These are phyloP conservation scores for Hammondia hammondi DNA, from an alignment of 169 alveolate genomes.

Conservation along the genomic window DNA sequence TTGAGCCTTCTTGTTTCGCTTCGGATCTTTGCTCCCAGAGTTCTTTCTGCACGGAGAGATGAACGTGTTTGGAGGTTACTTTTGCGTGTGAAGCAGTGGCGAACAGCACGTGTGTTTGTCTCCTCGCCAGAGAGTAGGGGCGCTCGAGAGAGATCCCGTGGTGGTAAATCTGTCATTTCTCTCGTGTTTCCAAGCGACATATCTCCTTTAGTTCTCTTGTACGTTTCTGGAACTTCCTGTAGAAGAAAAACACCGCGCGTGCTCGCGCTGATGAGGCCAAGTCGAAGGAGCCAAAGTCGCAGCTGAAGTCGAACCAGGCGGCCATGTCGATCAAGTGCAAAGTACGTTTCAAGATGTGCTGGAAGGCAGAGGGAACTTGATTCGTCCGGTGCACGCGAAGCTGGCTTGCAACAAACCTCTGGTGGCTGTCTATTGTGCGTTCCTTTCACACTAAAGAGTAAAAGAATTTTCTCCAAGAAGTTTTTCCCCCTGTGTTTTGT, in stretches of 20 bases:
- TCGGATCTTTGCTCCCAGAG: too few species aligned
- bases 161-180: too few species aligned
- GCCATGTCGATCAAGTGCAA: constrained; percentile 69
- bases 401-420: not conserved
- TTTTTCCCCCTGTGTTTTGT: too few species aligned
- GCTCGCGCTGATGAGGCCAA: constrained; percentile 60
- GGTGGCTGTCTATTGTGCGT: not conserved
- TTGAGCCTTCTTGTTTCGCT: too few species aligned
- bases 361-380: not conserved
- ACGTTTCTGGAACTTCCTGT: not conserved
- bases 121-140: too few species aligned
- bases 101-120: too few species aligned
- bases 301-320: constrained; percentile 67
- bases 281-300: constrained; percentile 65
- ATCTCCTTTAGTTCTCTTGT: not conserved
- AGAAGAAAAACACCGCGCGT: constrained; percentile 66
- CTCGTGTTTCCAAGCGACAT: too few species aligned
- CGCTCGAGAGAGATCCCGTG: too few species aligned
- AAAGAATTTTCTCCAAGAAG: too few species aligned
- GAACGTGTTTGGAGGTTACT: too few species aligned
- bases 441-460: not conserved
- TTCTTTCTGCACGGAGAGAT: too few species aligned
- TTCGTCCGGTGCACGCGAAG: not conserved
- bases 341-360: not conserved
- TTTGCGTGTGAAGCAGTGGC: too few species aligned